These are phyloP conservation scores for Periconia sp. DNA, from an alignment of 2,329 filamentous ascomycete species.

Conservation along the genomic window DNA sequence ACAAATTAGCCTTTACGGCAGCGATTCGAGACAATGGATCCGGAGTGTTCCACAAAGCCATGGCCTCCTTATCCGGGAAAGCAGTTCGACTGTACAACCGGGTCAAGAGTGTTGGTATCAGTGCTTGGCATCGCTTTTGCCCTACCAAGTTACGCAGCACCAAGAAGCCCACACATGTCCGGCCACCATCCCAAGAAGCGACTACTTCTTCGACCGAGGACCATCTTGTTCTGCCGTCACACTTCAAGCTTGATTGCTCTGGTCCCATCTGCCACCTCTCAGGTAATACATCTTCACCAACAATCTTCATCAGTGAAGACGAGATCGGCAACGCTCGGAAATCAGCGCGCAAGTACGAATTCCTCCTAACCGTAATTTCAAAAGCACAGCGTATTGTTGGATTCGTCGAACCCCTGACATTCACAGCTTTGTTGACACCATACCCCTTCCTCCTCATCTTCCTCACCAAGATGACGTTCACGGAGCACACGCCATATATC, in stretches of 20 bases:
- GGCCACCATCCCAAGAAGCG: background rate
- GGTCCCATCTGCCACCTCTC: background rate
- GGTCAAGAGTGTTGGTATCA: background rate
- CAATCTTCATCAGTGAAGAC: background rate
- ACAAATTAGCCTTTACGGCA: slow-evolving; percentile 20
- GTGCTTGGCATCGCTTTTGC: background rate
- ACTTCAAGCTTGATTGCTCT: background rate
- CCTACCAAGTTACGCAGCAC: background rate
- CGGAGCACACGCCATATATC: no score
- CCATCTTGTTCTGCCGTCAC: background rate
- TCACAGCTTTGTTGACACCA: no score
- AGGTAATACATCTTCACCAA: background rate
- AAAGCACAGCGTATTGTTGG: background rate
- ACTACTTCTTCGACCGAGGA: background rate
- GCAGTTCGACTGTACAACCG: background rate
- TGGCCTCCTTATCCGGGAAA: background rate
- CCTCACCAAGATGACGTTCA: no score
- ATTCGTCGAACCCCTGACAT: background rate
- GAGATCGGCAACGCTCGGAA: background rate
- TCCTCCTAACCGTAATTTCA: background rate
- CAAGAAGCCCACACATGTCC: background rate
- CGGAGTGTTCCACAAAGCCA: background rate
- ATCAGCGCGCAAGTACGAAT: background rate
- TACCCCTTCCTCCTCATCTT: no score
- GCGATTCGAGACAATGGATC: background rate